A percentile compares a stretch with the other conserved stretches of the same genome.
These are phyloP conservation scores for Trichoderma sp. DNA, from an alignment of 2,329 filamentous ascomycete species.

Conservation along the genomic window DNA sequence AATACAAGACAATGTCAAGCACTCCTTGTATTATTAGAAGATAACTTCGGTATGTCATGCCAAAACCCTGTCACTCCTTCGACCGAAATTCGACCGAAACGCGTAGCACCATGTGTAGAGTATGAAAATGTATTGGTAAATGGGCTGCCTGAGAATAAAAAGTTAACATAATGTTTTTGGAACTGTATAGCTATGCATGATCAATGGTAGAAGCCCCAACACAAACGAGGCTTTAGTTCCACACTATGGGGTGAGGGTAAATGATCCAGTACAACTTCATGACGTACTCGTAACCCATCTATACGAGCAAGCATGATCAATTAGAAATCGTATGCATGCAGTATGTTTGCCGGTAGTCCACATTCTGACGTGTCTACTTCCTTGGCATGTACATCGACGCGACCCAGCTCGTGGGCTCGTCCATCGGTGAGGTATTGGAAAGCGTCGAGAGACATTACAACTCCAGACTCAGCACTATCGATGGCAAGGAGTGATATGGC, in stretches of 20 bases:
- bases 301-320: neutral
- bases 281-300: neutral
- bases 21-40: neutral
- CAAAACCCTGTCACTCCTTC: neutral
- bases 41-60: neutral
- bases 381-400: neutral
- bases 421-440: slow-evolving; percentile 1
- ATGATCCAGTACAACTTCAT: neutral
- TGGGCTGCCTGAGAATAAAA: neutral
- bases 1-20: neutral
- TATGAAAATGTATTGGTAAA: neutral
- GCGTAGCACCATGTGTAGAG: neutral
- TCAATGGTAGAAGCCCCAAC: too few species aligned
- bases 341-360: neutral
- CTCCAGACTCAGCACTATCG: neutral
- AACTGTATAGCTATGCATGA: neutral
- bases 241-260: neutral
- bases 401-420: neutral
- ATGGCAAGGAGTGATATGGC: neutral
- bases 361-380: slow-evolving; percentile 1
- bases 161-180: neutral
- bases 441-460: neutral
- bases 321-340: neutral
- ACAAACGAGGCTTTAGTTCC: neutral
- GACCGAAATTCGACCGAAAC: neutral